These are phyloP conservation scores for Acer saccharum DNA, from an alignment of 345 rosid species.

Conservation along the genomic window DNA sequence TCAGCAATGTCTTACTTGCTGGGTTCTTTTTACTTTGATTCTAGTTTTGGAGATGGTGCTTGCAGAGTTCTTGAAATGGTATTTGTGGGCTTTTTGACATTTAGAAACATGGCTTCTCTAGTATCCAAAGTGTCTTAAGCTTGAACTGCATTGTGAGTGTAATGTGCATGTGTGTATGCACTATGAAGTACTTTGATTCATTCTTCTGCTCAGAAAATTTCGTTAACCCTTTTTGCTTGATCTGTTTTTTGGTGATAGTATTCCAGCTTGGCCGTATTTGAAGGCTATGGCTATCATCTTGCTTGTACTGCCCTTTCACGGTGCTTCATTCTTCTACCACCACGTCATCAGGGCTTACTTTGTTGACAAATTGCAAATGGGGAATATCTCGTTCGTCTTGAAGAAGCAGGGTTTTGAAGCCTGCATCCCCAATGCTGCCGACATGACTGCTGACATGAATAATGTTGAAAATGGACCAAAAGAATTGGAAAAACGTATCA, in stretches of 20 bases:
- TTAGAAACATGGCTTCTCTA: not conserved
- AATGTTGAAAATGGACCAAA: constrained; percentile 6
- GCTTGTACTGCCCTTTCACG: constrained; percentile 37
- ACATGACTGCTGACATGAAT: constrained; percentile 6
- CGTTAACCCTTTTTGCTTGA: not conserved
- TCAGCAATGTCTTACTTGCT: constrained; percentile 41
- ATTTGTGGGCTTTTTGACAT: constrained; percentile 10
- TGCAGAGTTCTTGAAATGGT: constrained; percentile 27
- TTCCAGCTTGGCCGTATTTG: constrained; percentile 40
- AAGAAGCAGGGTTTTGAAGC: constrained; percentile 6
- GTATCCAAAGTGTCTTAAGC: not conserved
- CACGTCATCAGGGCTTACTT: constrained; percentile 22
- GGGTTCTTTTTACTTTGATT: constrained; percentile 36
- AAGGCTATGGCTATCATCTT: constrained; percentile 35
- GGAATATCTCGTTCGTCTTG: constrained; percentile 14
- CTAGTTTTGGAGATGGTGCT: constrained; percentile 29
- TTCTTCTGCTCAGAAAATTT: constrained; percentile 4
- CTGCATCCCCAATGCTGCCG: not conserved
- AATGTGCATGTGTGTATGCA: too few species aligned
- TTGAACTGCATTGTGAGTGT: not conserved
- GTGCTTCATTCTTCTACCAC: constrained; percentile 36
- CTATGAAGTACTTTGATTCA: not conserved
- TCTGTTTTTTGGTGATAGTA: constrained; percentile 23
- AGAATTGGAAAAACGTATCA: constrained; percentile 7
- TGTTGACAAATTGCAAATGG: constrained; percentile 7